Base-by-base conservation (phyloP, 2,329 filamentous ascomycete species). In the Blastomyces emzantsi region DNA sequence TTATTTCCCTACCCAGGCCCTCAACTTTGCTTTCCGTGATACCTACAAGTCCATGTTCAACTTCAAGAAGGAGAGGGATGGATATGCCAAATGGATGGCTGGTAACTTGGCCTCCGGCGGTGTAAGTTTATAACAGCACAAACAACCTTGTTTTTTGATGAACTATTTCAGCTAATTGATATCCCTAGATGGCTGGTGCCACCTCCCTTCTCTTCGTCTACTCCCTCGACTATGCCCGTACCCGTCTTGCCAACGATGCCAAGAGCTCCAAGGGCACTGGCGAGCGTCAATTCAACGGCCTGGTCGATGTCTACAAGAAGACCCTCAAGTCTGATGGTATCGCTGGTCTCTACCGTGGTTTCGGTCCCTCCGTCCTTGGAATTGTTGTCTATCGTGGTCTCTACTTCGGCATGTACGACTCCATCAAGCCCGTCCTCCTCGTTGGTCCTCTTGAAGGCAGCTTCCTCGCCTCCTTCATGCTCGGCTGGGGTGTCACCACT, bases 381-480 rank as follows among this genome's bases (percentile, higher is more conserved):
- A 99, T 99, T 82, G 82, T 99, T 76, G 94, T 99, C 84, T 99
- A 99, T 91, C 94, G 94, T 91, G 94, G 94, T 97, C 92, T 99
- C 76, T 99, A 99, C 92, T 99, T 99, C 90, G 94, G 94, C 80
- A 90, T 99, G 90, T 99, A 99, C 92, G 94, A 99, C 85, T 99
- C 94, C 74, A 88, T 99, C 87, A 99, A 99, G 92, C 94, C 94
- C 75, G 90, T 97, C 78, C 81, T 97, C 82, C 91, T 99, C 72
- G 87, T 89, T 79, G 94, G 94, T 80, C 69, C 79, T 80, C 91
- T 99, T 75, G 87, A 92, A 84, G 92, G 92, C 85, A 97, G 93
- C 90, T 99, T 99, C 92, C 85, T 99, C 77, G 94, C 94, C 81
- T 99, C 94, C 73, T 99, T 99, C 92, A 78, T 86, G 79, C 94